phyloP scores from a whole-genome alignment of 1,139 yeast species.

The Nakaseomyces delphensis region DNA sequence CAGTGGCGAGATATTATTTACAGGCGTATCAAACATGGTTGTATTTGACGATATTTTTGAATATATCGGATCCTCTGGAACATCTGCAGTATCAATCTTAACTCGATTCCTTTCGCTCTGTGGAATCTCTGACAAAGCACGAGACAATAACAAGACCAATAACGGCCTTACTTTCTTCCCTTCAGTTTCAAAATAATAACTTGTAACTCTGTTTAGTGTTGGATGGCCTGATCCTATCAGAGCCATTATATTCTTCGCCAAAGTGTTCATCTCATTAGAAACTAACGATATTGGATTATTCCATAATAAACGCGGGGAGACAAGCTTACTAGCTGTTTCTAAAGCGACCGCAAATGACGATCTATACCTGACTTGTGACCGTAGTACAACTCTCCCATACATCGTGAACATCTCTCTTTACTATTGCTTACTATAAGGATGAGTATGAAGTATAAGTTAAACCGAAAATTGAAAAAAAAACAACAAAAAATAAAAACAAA shows the following conservation, averaged over 20 bases:
- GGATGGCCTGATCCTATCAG: slow-evolving; percentile 93
- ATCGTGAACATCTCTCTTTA: background rate
- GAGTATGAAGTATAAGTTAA: too few species aligned
- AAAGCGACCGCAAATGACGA: slow-evolving; percentile 55
- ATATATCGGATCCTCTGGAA: slow-evolving; percentile 53
- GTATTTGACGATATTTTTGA: slow-evolving; percentile 18
- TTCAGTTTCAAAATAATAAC: slow-evolving; percentile 90
- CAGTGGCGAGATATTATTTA: slow-evolving; percentile 61
- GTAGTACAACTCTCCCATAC: background rate
- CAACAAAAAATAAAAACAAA: too few species aligned
- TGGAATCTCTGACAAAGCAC: slow-evolving; percentile 76
- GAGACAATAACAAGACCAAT: slow-evolving; percentile 71
- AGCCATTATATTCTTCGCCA: slow-evolving; percentile 79
- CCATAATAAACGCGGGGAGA: slow-evolving; percentile 54
- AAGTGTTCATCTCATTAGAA: slow-evolving; percentile 86
- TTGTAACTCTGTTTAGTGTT: slow-evolving; percentile 76
- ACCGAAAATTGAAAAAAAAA: too few species aligned
- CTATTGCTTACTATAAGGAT: too few species aligned
- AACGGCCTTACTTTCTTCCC: slow-evolving; percentile 94
- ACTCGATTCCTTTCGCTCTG: slow-evolving; percentile 56
- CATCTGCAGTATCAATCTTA: slow-evolving; percentile 51
- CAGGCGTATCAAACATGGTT: slow-evolving; percentile 28
- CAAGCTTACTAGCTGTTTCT: slow-evolving; percentile 70
- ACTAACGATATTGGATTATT: slow-evolving; percentile 85
- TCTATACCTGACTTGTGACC: slow-evolving; percentile 14